Conservation (phyloP, 176 grass and related monocot genomes). For the Avena eriantha region DNA sequence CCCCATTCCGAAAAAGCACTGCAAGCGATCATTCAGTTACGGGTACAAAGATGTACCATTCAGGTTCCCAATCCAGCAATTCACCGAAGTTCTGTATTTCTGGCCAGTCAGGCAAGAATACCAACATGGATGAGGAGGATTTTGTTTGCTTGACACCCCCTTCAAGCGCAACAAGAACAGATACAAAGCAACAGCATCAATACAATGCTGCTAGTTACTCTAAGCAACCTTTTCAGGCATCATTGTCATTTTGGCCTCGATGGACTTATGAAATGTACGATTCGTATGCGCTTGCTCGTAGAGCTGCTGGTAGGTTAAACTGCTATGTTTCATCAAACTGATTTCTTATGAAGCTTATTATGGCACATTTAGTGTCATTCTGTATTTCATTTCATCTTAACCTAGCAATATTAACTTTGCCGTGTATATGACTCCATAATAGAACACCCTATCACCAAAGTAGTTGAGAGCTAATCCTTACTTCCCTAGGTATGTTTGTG, state of each 20-base stretch:
- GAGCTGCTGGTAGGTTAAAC: conserved; percentile 69
- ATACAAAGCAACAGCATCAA: conserved; percentile 46
- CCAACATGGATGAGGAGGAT: conserved; percentile 36
- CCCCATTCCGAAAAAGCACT: conserved; percentile 43
- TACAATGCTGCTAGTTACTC: conserved; percentile 33
- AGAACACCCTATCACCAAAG: background rate
- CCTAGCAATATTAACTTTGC: background rate
- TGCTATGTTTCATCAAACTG: conserved; percentile 23
- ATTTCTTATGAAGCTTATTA: background rate
- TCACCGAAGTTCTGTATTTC: conserved; percentile 52
- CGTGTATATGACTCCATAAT: conserved; percentile 6
- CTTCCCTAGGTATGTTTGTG: conserved; percentile 3
- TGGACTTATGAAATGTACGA: conserved; percentile 98
- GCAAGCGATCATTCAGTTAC: conserved; percentile 54
- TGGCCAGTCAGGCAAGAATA: conserved; percentile 37
- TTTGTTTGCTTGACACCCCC: conserved; percentile 38
- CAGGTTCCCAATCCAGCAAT: conserved; percentile 61
- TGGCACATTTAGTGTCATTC: background rate
- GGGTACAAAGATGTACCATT: conserved; percentile 49
- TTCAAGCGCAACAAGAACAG: conserved; percentile 31
- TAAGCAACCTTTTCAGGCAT: conserved; percentile 54
- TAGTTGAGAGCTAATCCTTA: conserved; percentile 23
- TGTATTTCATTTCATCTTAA: conserved; percentile 13
- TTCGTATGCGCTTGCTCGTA: conserved; percentile 79
- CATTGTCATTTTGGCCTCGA: conserved; percentile 86